Base-by-base conservation (phyloP, 2,329 filamentous ascomycete species). In the Calonectria pseudoreteaudii region DNA sequence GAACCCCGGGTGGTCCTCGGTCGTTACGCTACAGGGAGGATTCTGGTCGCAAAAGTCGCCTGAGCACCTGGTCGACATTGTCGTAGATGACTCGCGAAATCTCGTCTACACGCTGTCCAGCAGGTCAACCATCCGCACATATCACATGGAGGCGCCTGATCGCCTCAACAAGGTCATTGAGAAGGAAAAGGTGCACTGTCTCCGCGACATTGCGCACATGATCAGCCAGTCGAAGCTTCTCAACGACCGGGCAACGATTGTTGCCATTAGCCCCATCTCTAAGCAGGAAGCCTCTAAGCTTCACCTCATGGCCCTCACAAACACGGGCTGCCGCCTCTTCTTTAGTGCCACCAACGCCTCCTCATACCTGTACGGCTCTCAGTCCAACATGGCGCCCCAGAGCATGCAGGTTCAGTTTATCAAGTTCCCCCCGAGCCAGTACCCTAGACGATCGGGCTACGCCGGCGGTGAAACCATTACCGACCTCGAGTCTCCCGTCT, bases 341-440 rank as follows among this genome's bases (percentile, higher is more conserved):
- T 89, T 99, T 68, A 98, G 95, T 81, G 95, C 96, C 7, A 98
- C 95, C 0, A 94, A 93, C 76, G 93, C 95, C 23, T 91, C 92
- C 2, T 94, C 89, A 0, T 93, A 93, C 86, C 90, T 89, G 83
- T 88, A 91, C 36, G 90, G 89, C 18, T 90, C 90, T 28, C 88
- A 90, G 26, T 89, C 91, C 10, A 93, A 89, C 72, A 84, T 88
- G 72, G 92, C 94, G 0, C 96, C 97, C 0, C 96, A 94, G 79
- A 98, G 95, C 85, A 98, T 99, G 95, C 96, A 98, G 84, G 92
- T 98, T n/a, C 94, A 97, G 79, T 97, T 98, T 81, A 95, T 99
- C 84, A 97, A 97, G 82, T 98, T 98, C 73, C 97, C 97, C 1
- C 97, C 97, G 70, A 84, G 82, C 74, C 75, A 80, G 26, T 77